Conservation (phyloP, 768 basidiomycete genomes). For the Steccherinum ochraceum region DNA sequence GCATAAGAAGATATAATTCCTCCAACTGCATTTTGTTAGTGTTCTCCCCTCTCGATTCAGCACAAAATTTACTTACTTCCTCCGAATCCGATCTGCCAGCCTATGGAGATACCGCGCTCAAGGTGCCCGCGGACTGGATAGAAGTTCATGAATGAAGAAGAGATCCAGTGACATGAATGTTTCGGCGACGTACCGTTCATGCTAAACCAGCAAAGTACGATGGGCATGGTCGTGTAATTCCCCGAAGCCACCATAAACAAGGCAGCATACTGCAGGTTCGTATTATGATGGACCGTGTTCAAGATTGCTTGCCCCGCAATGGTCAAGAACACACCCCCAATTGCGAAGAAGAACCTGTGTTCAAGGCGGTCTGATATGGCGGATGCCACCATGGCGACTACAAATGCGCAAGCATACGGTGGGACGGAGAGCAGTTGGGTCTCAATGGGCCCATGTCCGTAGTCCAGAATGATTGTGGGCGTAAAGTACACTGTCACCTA, state of each 20-base stretch:
- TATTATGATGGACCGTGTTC: slow-evolving; percentile 10
- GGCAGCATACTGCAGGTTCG: slow-evolving; percentile 14
- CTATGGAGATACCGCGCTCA: slow-evolving; percentile 12
- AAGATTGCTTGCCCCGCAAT: slow-evolving; percentile 14
- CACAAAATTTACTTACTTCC: slow-evolving; percentile 11
- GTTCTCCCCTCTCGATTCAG: not conserved
- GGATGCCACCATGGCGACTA: slow-evolving; percentile 12
- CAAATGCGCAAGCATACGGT: slow-evolving; percentile 20
- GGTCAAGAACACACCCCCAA: slow-evolving; percentile 10
- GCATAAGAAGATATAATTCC: slow-evolving; percentile 19
- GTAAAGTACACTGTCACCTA: slow-evolving; percentile 16
- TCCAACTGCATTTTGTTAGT: slow-evolving; percentile 11
- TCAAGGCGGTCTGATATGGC: slow-evolving; percentile 11
- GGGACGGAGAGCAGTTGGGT: slow-evolving; percentile 22
- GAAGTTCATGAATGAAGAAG: too few relatives aligned
- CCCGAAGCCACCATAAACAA: slow-evolving; percentile 15
- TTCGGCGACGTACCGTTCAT: slow-evolving; percentile 14
- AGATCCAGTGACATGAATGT: not conserved
- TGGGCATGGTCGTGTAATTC: slow-evolving; percentile 14
- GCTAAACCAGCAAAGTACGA: slow-evolving; percentile 17
- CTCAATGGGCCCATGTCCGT: slow-evolving; percentile 11
- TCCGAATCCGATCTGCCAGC: slow-evolving; percentile 18
- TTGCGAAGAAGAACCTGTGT: slow-evolving; percentile 15
- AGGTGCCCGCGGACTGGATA: slow-evolving; percentile 15
- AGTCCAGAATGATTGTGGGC: slow-evolving; percentile 11